These are phyloP conservation scores for Mucor irregularis DNA, from an alignment of 371 early-diverging fungal species.

Conservation along the genomic window DNA sequence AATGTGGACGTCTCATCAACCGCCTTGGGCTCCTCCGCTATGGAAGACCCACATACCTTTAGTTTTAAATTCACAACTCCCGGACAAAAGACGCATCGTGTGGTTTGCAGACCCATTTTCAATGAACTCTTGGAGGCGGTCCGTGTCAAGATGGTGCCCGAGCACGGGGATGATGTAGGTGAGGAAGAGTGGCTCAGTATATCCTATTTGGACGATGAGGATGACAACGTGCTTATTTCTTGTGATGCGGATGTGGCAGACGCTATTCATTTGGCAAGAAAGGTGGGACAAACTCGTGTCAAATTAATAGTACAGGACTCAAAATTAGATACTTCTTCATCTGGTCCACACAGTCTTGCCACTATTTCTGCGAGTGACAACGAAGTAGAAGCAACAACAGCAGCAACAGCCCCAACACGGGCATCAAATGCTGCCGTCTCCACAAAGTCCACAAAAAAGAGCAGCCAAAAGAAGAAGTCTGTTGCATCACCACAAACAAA, in stretches of 20 bases:
- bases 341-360: background rate
- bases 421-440: background rate
- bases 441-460: background rate
- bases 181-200: slow-evolving; percentile 55
- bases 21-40: background rate
- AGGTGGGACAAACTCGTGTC: slow-evolving; percentile 69
- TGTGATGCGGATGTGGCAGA: slow-evolving; percentile 78
- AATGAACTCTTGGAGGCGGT: slow-evolving; percentile 52
- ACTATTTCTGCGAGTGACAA: background rate
- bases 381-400: background rate
- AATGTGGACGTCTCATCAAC: slow-evolving; percentile 26
- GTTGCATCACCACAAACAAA: slow-evolving; percentile 10
- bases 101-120: slow-evolving; percentile 55
- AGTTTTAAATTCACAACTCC: slow-evolving; percentile 79
- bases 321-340: background rate
- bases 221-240: slow-evolving; percentile 77
- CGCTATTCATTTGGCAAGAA: slow-evolving; percentile 75
- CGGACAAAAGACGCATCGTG: slow-evolving; percentile 74
- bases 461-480: background rate
- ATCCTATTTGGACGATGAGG: slow-evolving; percentile 86
- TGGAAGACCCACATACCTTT: slow-evolving; percentile 35
- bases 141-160: slow-evolving; percentile 27
- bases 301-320: slow-evolving; percentile 63
- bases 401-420: background rate
- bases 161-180: slow-evolving; percentile 24